A percentile compares a stretch with the other conserved stretches of the same genome.
Evolutionary conservation across 1,139 yeast species (phyloP).

Genomic region (Arxiozyma telluris): DNA sequence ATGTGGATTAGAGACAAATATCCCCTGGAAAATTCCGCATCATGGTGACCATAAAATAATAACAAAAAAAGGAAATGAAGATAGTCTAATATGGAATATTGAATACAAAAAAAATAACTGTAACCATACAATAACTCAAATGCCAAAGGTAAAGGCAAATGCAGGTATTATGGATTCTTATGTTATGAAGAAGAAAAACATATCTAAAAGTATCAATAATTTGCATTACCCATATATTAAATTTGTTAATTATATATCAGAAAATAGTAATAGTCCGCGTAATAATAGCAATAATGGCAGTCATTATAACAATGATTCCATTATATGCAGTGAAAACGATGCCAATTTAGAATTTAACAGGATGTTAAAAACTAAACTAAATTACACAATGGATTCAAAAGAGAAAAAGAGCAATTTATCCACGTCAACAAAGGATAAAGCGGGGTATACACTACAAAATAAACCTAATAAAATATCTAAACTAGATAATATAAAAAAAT

Average conservation of each 20-base stretch:
- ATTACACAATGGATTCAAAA: not conserved
- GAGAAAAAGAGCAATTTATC: not conserved
- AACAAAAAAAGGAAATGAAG: too few species aligned
- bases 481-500: not conserved
- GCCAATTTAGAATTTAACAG: slow-evolving; percentile 2
- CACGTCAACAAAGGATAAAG: not conserved
- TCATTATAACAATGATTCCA: not conserved
- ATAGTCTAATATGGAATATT: not conserved
- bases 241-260: slow-evolving; percentile 1
- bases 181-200: not conserved
- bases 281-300: not conserved
- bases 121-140: not conserved
- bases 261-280: not conserved
- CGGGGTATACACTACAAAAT: not conserved
- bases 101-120: not conserved
- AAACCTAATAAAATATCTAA: not conserved
- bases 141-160: not conserved
- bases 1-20: not conserved
- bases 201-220: too few species aligned
- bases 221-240: not conserved
- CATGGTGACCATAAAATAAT: not conserved
- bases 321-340: slow-evolving; percentile 46
- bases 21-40: slow-evolving; percentile 2
- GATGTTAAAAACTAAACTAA: not conserved
- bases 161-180: not conserved